phyloP scores from a whole-genome alignment of 148 eudicot genomes.

The Diospyros kaki region DNA sequence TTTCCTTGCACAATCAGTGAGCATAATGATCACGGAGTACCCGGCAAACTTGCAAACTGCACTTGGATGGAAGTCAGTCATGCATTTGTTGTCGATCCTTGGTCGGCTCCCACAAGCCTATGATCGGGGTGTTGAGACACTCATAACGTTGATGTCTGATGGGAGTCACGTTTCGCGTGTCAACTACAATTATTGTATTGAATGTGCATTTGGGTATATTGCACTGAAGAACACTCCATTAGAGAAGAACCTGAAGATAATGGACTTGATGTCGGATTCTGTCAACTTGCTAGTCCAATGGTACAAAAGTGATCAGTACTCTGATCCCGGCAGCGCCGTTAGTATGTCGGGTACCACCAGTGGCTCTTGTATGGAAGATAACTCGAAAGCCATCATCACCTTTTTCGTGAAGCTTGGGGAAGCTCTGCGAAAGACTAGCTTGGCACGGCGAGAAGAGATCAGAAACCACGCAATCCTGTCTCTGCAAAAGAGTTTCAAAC shows the following conservation, averaged over 20 bases:
- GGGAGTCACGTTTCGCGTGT: conserved; percentile 32
- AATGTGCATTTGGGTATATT: conserved; percentile 80
- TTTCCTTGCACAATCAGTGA: conserved; percentile 41
- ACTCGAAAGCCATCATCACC: conserved; percentile 11
- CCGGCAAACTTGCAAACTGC: conserved; percentile 55
- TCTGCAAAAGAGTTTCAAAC: conserved; percentile 53
- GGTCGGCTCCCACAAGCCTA: conserved; percentile 77
- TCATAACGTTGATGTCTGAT: conserved; percentile 50
- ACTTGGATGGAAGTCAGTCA: conserved; percentile 73
- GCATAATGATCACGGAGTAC: conserved; percentile 49
- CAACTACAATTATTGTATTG: conserved; percentile 62
- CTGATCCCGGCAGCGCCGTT: conserved; percentile 54
- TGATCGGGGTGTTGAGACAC: conserved; percentile 63
- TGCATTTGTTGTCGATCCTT: conserved; percentile 58
- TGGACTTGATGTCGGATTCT: conserved; percentile 76
- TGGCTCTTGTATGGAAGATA: conserved; percentile 44
- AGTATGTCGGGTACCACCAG: conserved; percentile 49
- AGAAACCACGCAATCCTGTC: conserved; percentile 72
- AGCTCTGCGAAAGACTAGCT: conserved; percentile 63
- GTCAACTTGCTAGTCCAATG: conserved; percentile 63
- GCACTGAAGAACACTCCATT: conserved; percentile 67
- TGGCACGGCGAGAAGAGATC: conserved; percentile 86
- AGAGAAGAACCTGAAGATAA: conserved; percentile 61
- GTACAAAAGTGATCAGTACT: conserved; percentile 40
- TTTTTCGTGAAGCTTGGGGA: conserved; percentile 77